Percentiles rank a stretch among this genome's conserved stretches.
Conservation (phyloP, 2,329 filamentous ascomycete genomes). For the Hansfordia pulvinata region DNA sequence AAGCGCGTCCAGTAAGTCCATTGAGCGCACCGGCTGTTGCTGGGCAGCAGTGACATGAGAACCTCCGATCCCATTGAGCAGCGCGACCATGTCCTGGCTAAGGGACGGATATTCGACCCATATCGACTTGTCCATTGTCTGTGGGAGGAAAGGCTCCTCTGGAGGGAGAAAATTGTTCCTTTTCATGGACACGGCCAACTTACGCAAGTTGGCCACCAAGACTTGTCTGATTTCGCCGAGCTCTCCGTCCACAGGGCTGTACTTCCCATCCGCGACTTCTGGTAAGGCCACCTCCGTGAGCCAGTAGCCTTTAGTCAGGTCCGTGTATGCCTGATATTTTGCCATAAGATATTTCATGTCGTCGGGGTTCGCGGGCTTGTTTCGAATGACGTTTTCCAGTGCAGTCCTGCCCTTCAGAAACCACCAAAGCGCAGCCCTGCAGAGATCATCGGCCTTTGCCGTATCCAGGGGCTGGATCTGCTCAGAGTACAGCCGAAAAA, state of each 20-base stretch:
- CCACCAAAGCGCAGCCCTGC: conserved; percentile 75
- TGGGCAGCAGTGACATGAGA: conserved; percentile 33
- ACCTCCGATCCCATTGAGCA: conserved; percentile 50
- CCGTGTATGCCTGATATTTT: conserved; percentile 67
- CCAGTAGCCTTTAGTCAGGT: conserved; percentile 80
- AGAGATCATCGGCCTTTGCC: conserved; percentile 52
- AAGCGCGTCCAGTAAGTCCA: conserved; percentile 52
- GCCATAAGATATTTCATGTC: conserved; percentile 39
- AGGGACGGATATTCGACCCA: conserved; percentile 70
- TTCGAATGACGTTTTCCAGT: conserved; percentile 59
- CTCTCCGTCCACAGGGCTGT: conserved; percentile 27
- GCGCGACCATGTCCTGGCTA: conserved; percentile 55
- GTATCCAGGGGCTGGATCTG: conserved; percentile 51
- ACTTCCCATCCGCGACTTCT: conserved; percentile 30
- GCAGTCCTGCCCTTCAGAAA: conserved; percentile 69
- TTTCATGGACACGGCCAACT: conserved; percentile 71
- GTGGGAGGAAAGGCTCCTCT: conserved; percentile 54
- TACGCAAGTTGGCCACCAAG: conserved; percentile 52
- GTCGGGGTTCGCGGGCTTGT: conserved; percentile 40
- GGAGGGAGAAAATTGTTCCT: conserved; percentile 67
- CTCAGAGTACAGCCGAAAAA: conserved; percentile 70
- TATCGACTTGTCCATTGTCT: conserved; percentile 66
- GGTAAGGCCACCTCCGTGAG: conserved; percentile 45
- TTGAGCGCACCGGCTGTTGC: conserved; percentile 28
- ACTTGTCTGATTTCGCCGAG: conserved; percentile 38